Percentiles rank a stretch among this genome's conserved stretches.
These are phyloP conservation scores for Grifola frondosa DNA, from an alignment of 1,284 basidiomycete species.

Conservation along the genomic window DNA sequence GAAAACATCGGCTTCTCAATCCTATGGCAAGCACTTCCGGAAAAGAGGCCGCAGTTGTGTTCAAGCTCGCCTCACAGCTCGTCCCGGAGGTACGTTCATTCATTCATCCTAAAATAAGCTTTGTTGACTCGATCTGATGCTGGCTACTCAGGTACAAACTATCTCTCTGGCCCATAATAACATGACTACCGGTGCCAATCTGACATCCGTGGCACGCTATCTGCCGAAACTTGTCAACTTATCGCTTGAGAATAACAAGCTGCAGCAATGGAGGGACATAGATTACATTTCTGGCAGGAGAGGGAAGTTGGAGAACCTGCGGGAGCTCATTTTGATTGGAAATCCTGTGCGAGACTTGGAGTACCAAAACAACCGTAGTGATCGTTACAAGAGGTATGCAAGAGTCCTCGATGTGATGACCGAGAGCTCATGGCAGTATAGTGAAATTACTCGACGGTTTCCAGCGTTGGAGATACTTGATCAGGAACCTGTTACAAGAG, in stretches of 20 bases:
- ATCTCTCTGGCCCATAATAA: slow-evolving; percentile 72
- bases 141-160: slow-evolving; percentile 61
- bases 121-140: slow-evolving; percentile 1
- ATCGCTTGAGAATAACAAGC: slow-evolving; percentile 75
- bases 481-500: slow-evolving; percentile 70
- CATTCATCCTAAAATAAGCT: slow-evolving; percentile 1
- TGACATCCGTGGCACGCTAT: slow-evolving; percentile 62
- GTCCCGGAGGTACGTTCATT: slow-evolving; percentile 62
- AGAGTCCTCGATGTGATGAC: not conserved
- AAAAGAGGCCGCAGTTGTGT: slow-evolving; percentile 77
- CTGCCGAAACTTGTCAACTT: slow-evolving; percentile 76
- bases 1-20: slow-evolving; percentile 60
- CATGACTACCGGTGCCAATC: slow-evolving; percentile 44
- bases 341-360: slow-evolving; percentile 78
- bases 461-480: slow-evolving; percentile 72
- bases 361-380: slow-evolving; percentile 50
- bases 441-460: slow-evolving; percentile 72
- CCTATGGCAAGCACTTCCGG: slow-evolving; percentile 60
- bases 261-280: slow-evolving; percentile 67
- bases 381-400: slow-evolving; percentile 65
- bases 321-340: slow-evolving; percentile 77
- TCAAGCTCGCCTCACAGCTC: slow-evolving; percentile 80
- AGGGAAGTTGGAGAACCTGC: slow-evolving; percentile 59
- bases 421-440: slow-evolving; percentile 36
- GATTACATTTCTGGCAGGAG: slow-evolving; percentile 60